Evolutionary conservation across 1,284 basidiomycete genomes (phyloP).

Genomic region (Puccinia hordei): DNA sequence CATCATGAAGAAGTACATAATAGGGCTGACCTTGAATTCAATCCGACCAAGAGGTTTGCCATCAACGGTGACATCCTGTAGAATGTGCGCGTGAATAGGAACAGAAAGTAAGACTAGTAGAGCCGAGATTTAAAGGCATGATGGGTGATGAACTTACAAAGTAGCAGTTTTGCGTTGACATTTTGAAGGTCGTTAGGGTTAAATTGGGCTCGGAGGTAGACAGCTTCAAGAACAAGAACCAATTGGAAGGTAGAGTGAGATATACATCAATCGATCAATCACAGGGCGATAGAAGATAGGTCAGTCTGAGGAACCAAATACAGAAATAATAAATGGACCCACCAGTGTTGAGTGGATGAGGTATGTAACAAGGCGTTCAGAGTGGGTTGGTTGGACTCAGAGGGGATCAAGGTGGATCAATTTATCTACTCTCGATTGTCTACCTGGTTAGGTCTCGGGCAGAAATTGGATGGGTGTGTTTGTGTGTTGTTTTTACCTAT

Average conservation of each 20-base stretch:
- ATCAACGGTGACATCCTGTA: conserved; percentile 29
- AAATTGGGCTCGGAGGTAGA: not conserved
- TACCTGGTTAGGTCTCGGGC: too few relatives aligned
- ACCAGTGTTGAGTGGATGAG: not conserved
- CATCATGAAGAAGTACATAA: not conserved
- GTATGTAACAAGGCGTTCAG: too few relatives aligned
- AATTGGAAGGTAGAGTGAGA: not conserved
- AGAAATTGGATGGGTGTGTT: too few relatives aligned
- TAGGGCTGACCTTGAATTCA: conserved; percentile 23
- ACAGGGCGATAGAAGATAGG: too few relatives aligned
- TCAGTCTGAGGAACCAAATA: too few relatives aligned
- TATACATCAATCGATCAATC: not conserved
- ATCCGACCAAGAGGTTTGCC: conserved; percentile 45
- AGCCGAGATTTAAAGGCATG: too few relatives aligned
- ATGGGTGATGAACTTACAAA: conserved; percentile 19
- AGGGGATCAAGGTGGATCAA: too few relatives aligned
- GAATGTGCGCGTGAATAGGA: too few relatives aligned
- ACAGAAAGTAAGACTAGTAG: not conserved
- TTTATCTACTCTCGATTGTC: too few relatives aligned
- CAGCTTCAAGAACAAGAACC: not conserved
- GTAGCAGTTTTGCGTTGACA: conserved; percentile 25
- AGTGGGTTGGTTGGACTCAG: too few relatives aligned
- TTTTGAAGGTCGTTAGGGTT: not conserved
- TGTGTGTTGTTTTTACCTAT: too few relatives aligned
- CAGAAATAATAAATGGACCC: too few relatives aligned